A percentile compares a stretch with the other conserved stretches of the same genome.
phyloP scores from a whole-genome alignment of 106 monocot species.

The Chionographis japonica region DNA sequence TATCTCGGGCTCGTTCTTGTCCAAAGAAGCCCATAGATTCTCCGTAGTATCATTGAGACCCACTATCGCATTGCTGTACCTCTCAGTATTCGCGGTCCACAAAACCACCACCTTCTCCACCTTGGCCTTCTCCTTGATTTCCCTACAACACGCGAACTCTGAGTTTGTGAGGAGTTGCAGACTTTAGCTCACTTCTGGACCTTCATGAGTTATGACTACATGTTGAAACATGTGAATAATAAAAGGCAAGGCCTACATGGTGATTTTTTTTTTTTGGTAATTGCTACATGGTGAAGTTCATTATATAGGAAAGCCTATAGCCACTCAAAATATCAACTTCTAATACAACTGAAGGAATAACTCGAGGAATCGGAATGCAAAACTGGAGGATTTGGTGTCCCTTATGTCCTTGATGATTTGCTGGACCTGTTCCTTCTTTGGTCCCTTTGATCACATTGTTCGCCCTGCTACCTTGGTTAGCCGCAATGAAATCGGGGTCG shows the following conservation, averaged over 20 bases:
- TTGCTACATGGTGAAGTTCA: too few relatives aligned
- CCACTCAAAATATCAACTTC: too few relatives aligned
- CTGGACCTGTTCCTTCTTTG: slow-evolving; percentile 78
- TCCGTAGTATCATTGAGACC: slow-evolving; percentile 87
- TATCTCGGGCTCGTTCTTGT: slow-evolving; percentile 74
- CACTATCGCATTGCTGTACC: slow-evolving; percentile 78
- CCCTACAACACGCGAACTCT: slow-evolving; percentile 23
- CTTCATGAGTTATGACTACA: too few relatives aligned
- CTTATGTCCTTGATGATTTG: slow-evolving; percentile 91
- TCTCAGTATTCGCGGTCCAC: slow-evolving; percentile 96
- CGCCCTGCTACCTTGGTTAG: slow-evolving; percentile 83
- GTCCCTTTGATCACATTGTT: slow-evolving; percentile 76
- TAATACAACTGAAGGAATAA: too few relatives aligned
- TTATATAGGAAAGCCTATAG: too few relatives aligned
- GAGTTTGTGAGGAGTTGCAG: too few relatives aligned
- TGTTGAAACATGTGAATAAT: too few relatives aligned
- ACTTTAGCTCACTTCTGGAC: too few relatives aligned
- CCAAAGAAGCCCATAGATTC: slow-evolving; percentile 74
- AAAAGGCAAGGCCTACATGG: too few relatives aligned
- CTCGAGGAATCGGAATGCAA: not conserved
- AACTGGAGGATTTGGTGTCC: slow-evolving; percentile 14
- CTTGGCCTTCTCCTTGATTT: slow-evolving; percentile 86
- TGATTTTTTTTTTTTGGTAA: too few relatives aligned
- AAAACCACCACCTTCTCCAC: slow-evolving; percentile 92
- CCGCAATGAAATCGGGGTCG: slow-evolving; percentile 88